Evolutionary conservation across 495 filamentous ascomycete species (phyloP), one percentile per base, ranked within the genome.

Genomic region (Stereocaulon alpinum): DNA sequence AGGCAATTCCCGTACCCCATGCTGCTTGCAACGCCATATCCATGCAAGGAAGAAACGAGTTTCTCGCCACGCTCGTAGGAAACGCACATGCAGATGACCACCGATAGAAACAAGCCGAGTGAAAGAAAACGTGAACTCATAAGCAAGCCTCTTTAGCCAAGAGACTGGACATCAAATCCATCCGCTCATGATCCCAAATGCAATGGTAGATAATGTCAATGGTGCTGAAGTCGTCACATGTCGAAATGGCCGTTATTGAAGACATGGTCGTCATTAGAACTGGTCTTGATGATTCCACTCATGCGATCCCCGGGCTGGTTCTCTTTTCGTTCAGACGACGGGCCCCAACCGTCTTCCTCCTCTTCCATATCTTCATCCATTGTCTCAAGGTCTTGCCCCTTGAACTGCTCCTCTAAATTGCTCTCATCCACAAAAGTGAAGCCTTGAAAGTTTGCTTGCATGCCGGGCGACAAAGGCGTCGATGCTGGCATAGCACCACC

Each of bases 391-490:
- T 84, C 83, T 44, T 82, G 71, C 53, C 73, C 77, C 61, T 77
- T 77, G 73, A 94, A 88, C 60, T 96, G 88, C 45, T 95, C 89
- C 47, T 97, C 91, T 58, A 98, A 88, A 22, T 88, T 86, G 67
- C 89, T 96, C 72, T 98, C 94, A 66, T 97, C 94, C 6, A 97
- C 94, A 68, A 94, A 98, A 0, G 93, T 98, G 71, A 98, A 98
- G 29, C 93, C 93, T 63, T 91, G 87, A 77, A 98, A 98, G 67
- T 96, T 96, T 56, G 92, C 93, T 69, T 98, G 93, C 76, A 96
- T 90, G 14, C 88, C 89, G 3, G 94, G 93, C 2, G 88, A 94
- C 17, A 98, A 73, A 0, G 93, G 93, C 0, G 93, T 97, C 18
- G 86, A 91, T 29, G 87, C 82, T 57, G 80, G 78, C 65, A 90